Conservation (phyloP, 164 flowering plant genomes). For the Sedum album region DNA sequence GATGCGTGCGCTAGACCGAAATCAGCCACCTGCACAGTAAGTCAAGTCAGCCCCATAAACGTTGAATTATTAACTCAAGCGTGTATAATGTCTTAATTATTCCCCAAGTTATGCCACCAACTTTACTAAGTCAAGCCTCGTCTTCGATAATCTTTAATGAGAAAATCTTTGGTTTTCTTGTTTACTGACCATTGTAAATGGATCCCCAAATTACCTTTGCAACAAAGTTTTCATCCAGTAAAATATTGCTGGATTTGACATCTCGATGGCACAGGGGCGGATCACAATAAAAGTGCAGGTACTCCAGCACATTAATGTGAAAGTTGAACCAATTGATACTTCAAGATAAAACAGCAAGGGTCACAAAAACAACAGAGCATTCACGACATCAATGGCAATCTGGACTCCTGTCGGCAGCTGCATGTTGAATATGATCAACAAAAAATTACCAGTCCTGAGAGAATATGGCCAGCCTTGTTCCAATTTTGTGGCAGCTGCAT, state of each 20-base stretch:
- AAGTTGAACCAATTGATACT: neutral
- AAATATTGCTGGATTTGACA: conserved; percentile 91
- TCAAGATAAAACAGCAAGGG: no score
- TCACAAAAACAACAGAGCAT: conserved; percentile 60
- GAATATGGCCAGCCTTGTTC: no score
- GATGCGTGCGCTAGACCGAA: conserved; percentile 95
- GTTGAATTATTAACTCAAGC: no score
- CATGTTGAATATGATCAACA: conserved; percentile 10
- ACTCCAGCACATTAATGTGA: conserved; percentile 50
- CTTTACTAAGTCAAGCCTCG: neutral
- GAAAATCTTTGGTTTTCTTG: neutral
- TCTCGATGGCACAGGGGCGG: conserved; percentile 98
- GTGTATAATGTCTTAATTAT: no score
- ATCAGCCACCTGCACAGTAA: conserved; percentile 70
- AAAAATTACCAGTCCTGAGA: neutral
- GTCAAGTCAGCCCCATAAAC: neutral
- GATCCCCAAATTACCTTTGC: conserved; percentile 61
- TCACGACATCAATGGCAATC: conserved; percentile 93
- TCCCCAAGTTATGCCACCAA: no score
- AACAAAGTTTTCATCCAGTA: conserved; percentile 73
- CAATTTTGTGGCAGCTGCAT: conserved; percentile 7
- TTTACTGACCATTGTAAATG: neutral
- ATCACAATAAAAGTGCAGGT: conserved; percentile 94
- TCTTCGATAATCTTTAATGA: neutral
- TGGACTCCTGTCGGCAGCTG: conserved; percentile 66